phyloP scores from a whole-genome alignment of 2,329 filamentous ascomycete species.

The Sclerotinia spermophila region DNA sequence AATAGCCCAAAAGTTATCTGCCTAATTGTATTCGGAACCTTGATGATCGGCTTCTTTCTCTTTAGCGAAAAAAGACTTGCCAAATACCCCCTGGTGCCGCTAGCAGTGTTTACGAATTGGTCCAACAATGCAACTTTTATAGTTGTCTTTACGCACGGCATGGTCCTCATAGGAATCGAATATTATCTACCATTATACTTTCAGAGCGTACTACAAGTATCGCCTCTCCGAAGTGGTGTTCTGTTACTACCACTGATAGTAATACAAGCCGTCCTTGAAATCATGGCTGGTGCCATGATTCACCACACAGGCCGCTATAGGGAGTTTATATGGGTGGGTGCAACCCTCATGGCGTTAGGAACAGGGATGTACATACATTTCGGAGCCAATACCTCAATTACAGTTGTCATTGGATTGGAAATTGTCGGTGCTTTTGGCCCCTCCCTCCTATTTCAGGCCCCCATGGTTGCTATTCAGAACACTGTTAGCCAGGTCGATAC shows the following conservation, averaged over 20 bases:
- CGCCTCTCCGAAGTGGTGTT: constrained; percentile 68
- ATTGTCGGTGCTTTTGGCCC: constrained; percentile 49
- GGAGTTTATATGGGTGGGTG: constrained; percentile 45
- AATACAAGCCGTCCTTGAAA: constrained; percentile 58
- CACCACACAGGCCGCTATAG: constrained; percentile 48
- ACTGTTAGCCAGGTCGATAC: constrained; percentile 41
- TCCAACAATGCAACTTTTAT: constrained; percentile 47
- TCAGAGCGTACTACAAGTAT: constrained; percentile 67
- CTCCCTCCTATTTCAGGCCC: constrained; percentile 52
- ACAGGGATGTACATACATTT: constrained; percentile 44
- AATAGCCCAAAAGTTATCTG: constrained; percentile 70
- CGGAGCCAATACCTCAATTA: constrained; percentile 38
- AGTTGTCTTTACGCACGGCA: constrained; percentile 35
- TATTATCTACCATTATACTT: constrained; percentile 61
- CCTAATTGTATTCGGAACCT: constrained; percentile 67
- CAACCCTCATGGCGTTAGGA: constrained; percentile 43
- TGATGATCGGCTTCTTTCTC: constrained; percentile 54
- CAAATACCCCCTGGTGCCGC: constrained; percentile 72
- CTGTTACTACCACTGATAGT: constrained; percentile 69
- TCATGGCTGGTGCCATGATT: constrained; percentile 63
- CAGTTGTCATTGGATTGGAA: constrained; percentile 45
- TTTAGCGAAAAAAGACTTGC: constrained; percentile 68
- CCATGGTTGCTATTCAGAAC: constrained; percentile 54
- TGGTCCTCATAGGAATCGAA: constrained; percentile 57
- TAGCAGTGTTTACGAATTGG: constrained; percentile 62